phyloP scores from a whole-genome alignment of 2,329 filamentous ascomycete species.

The Fusarium devonianum region DNA sequence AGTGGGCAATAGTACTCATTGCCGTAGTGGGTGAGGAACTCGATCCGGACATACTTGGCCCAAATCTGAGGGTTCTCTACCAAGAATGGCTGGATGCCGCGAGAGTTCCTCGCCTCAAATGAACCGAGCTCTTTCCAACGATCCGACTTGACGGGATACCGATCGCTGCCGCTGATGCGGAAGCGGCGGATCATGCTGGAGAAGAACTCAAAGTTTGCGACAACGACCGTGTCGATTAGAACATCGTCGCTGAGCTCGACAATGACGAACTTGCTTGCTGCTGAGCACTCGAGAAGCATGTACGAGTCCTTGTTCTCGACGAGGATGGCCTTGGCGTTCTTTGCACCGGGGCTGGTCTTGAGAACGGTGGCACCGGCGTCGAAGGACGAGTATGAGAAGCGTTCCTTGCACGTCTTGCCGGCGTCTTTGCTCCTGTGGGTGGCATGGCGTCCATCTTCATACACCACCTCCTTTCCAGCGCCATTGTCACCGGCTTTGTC shows the following conservation, averaged over 20 bases:
- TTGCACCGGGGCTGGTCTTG: conserved; percentile 86
- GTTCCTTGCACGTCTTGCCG: conserved; percentile 95
- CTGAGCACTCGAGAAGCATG: conserved; percentile 91
- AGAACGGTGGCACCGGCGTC: conserved; percentile 93
- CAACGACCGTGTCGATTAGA: conserved; percentile 91
- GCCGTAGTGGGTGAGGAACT: conserved; percentile 92
- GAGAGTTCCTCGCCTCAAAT: conserved; percentile 90
- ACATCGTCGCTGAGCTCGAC: conserved; percentile 89
- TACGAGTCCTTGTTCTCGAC: conserved; percentile 99
- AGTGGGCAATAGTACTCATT: conserved; percentile 97
- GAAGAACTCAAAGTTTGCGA: conserved; percentile 99
- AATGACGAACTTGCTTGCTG: conserved; percentile 89
- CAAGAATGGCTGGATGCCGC: conserved; percentile 92
- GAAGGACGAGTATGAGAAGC: conserved; percentile 97
- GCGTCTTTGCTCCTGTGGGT: conserved; percentile 84
- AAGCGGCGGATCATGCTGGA: conserved; percentile 95
- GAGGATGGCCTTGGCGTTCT: conserved; percentile 86
- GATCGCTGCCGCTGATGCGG: conserved; percentile 89
- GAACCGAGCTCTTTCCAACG: conserved; percentile 90
- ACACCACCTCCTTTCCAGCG: conserved; percentile 51
- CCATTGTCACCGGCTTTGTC: conserved; percentile 27
- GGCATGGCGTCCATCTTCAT: conserved; percentile 59
- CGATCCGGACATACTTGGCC: conserved; percentile 90
- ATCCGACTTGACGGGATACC: conserved; percentile 90
- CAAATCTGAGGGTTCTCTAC: conserved; percentile 96